Base-by-base conservation (phyloP, 1,139 yeast species). In the Arxiozyma slooffiae region DNA sequence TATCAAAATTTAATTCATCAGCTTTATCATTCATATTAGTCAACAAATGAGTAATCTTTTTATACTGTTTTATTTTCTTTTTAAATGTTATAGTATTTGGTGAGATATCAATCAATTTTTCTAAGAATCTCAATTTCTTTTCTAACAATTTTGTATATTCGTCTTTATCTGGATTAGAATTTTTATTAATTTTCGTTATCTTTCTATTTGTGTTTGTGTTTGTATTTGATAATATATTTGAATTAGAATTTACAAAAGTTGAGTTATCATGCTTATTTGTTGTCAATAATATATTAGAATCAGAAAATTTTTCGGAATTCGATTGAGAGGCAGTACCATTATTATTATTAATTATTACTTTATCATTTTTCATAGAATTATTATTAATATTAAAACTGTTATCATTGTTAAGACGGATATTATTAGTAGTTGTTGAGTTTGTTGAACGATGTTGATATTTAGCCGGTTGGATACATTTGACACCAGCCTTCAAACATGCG, bases 401-500 rank as follows among this genome's bases (percentile, higher is more conserved):
- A 16, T 38, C 24, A n/a, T 36, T 30, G 7, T 37, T 20, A 9
- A 21, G 47, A 14, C 40, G 7, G 16, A 45, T 44, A 23, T 46
- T 43, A 23, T 40, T 40, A 4, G 34, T 21, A 20, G 38, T 21
- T 23, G 5, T 34, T 36, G 24, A 47, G 20, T 48, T 47, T 4
- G 47, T 34, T 4, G 52, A 49, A 24, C 52, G 41, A 20, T 64
- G 67, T 21, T n/a, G 39, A 16, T 79, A 79, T 49, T 77, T 71
- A 7, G 76, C 79, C 0, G 85, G 85, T 59, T 79, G 81, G 5
- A 78, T 69, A 60, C 85, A 80, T 53, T 72, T 67, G 5, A 74
- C 78, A 26, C 76, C 79, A 1, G 84, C 80, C 57, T 77, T 78
- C 49, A 79, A 64, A 64, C 85, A 79, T 44, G 79, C 78, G 8